phyloP scores from a whole-genome alignment of 768 basidiomycete genomes.

The Mycena latifolia region DNA sequence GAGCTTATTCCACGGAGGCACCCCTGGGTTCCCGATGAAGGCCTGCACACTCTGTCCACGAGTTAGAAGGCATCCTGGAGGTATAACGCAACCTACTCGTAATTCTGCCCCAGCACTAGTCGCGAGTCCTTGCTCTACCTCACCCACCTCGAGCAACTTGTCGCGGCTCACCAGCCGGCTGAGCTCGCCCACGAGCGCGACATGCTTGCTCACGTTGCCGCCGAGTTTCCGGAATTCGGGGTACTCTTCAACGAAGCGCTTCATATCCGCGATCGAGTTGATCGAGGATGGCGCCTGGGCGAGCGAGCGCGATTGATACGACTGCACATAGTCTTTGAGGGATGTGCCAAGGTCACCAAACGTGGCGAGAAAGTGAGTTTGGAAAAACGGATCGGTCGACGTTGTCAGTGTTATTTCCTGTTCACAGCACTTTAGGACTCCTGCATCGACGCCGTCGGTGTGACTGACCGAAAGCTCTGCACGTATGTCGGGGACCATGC shows the following conservation, averaged over 20 bases:
- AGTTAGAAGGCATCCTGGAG: conserved; percentile 2
- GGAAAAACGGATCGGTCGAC: conserved; percentile 94
- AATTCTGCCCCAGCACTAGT: conserved; percentile 93
- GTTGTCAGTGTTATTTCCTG: conserved; percentile 96
- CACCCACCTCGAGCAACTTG: conserved; percentile 89
- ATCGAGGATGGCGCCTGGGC: conserved; percentile 84
- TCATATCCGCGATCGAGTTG: conserved; percentile 97
- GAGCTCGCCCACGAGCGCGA: conserved; percentile 95
- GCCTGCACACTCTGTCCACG: conserved; percentile 80
- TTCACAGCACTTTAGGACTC: conserved; percentile 11
- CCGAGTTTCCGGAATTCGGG: conserved; percentile 97
- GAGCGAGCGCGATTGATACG: conserved; percentile 88
- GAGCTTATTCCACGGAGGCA: conserved; percentile 87
- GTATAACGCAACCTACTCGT: conserved; percentile 62
- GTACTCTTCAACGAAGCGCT: conserved; percentile 96
- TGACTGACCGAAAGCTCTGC: conserved; percentile 84
- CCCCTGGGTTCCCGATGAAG: conserved; percentile 73
- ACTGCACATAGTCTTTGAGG: conserved; percentile 92
- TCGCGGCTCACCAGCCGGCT: conserved; percentile 90
- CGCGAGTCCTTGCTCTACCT: conserved; percentile 96
- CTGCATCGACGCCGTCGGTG: background rate
- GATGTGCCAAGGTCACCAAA: conserved; percentile 97
- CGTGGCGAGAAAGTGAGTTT: conserved; percentile 89
- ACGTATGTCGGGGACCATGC: conserved; percentile 84
- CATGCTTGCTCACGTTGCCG: conserved; percentile 99